Evolutionary conservation across 2,329 filamentous ascomycete genomes (phyloP).

Genomic region (Trichothecium roseum): DNA sequence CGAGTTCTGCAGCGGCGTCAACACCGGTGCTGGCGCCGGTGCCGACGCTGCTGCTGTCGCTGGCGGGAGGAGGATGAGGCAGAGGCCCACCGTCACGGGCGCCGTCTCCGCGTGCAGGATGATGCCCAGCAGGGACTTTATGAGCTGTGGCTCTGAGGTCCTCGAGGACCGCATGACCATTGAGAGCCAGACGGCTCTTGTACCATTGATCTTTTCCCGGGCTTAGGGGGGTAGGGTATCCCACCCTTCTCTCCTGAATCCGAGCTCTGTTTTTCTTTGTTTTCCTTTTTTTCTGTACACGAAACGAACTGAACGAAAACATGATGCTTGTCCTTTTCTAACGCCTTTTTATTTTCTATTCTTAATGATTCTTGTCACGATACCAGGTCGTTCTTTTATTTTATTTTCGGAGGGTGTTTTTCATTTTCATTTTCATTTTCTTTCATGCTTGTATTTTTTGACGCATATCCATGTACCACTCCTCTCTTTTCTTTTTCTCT

Average conservation of each 20-base stretch:
- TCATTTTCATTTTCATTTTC: conserved; percentile 4
- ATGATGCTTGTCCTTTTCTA: conserved; percentile 2
- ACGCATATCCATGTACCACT: too few species aligned
- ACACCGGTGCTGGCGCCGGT: too few species aligned
- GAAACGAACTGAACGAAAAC: conserved; percentile 3
- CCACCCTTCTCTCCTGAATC: too few species aligned
- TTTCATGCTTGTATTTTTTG: too few species aligned
- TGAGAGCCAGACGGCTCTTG: conserved; percentile 42
- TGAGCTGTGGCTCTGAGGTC: conserved; percentile 22
- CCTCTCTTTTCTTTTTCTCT: too few species aligned
- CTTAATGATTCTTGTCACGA: conserved; percentile 1
- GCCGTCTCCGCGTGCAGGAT: conserved; percentile 22
- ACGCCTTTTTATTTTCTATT: conserved; percentile 11
- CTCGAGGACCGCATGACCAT: conserved; percentile 33
- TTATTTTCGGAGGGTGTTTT: conserved; percentile 6
- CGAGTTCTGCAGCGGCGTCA: conserved; percentile 27
- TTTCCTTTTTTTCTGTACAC: too few species aligned
- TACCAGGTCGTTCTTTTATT: conserved; percentile 9
- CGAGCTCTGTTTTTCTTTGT: too few species aligned
- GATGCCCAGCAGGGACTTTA: conserved; percentile 17
- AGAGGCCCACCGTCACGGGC: conserved; percentile 21
- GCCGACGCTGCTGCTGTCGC: too few species aligned
- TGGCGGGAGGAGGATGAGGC: conserved; percentile 4
- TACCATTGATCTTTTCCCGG: conserved; percentile 51
- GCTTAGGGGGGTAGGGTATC: too few species aligned